Evolutionary conservation across 2,329 filamentous ascomycete genomes (phyloP).

Genomic region (Nemania abortiva): DNA sequence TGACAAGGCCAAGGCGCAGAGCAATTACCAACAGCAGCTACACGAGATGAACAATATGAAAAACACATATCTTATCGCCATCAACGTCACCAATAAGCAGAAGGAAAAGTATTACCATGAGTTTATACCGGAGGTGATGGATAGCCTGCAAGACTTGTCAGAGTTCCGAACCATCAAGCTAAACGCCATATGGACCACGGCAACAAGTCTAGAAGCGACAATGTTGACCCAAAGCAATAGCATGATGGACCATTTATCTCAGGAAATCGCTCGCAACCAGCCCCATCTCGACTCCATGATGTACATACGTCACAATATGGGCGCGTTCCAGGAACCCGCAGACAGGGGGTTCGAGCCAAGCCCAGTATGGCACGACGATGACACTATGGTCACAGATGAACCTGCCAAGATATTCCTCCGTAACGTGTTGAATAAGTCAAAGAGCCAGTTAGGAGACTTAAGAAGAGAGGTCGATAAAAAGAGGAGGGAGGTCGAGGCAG

Average conservation of each 20-base stretch:
- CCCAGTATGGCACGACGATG: slow-evolving; percentile 96
- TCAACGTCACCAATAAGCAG: slow-evolving; percentile 97
- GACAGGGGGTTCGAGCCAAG: slow-evolving; percentile 93
- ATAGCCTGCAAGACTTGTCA: slow-evolving; percentile 92
- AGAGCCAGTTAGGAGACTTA: slow-evolving; percentile 82
- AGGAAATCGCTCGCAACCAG: slow-evolving; percentile 88
- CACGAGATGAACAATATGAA: slow-evolving; percentile 97
- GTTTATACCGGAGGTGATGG: slow-evolving; percentile 92
- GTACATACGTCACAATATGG: slow-evolving; percentile 94
- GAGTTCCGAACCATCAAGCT: slow-evolving; percentile 88
- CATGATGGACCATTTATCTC: slow-evolving; percentile 77
- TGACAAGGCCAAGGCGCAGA: slow-evolving; percentile 92
- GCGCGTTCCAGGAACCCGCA: slow-evolving; percentile 82
- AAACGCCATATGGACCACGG: slow-evolving; percentile 87
- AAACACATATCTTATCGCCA: slow-evolving; percentile 96
- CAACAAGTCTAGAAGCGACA: slow-evolving; percentile 82
- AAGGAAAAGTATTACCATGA: slow-evolving; percentile 98
- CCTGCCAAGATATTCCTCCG: slow-evolving; percentile 89
- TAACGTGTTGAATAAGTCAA: slow-evolving; percentile 92
- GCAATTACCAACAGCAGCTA: slow-evolving; percentile 90
- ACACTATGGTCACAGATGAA: slow-evolving; percentile 86
- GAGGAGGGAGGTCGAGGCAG: slow-evolving; percentile 82
- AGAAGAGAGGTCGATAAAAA: slow-evolving; percentile 88
- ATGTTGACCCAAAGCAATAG: slow-evolving; percentile 80
- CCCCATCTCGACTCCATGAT: slow-evolving; percentile 95